These are phyloP conservation scores for Gracilaria caudata DNA, from an alignment of 23 red algal genomes.

Conservation along the genomic window DNA sequence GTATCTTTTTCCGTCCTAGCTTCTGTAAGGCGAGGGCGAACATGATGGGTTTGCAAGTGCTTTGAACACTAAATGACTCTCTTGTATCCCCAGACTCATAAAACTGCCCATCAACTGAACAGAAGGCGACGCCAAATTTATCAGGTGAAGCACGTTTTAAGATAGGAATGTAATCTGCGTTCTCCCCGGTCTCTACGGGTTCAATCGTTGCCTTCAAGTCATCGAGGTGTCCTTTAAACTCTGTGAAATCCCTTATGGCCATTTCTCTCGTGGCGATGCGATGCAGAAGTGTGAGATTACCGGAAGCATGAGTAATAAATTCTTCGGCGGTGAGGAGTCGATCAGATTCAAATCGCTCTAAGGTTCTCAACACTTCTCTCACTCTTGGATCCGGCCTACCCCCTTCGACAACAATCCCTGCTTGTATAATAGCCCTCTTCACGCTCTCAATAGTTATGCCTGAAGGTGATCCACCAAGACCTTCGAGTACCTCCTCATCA, in stretches of 20 bases:
- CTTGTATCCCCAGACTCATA: constrained; percentile 37
- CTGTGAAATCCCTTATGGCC: constrained; percentile 27
- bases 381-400: background rate
- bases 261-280: constrained; percentile 43
- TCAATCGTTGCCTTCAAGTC: constrained; percentile 1
- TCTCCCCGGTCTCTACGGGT: constrained; percentile 7
- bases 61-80: constrained; percentile 46
- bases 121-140: constrained; percentile 56
- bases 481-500: constrained; percentile 15
- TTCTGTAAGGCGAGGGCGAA: constrained; percentile 54
- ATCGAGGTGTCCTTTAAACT: constrained; percentile 38
- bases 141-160: constrained; percentile 38
- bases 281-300: constrained; percentile 44
- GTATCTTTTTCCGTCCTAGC: constrained; percentile 13
- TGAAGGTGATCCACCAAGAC: background rate
- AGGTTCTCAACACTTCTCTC: background rate
- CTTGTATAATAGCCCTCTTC: background rate
- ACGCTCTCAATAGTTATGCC: background rate
- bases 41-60: constrained; percentile 56
- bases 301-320: background rate
- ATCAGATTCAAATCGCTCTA: background rate
- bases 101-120: constrained; percentile 57
- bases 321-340: background rate
- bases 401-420: background rate
- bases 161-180: constrained; percentile 67